Evolutionary conservation across 1,139 yeast species (phyloP), one percentile per base, ranked within the genome.

Genomic region (Lodderomyces oxycetoniae): DNA sequence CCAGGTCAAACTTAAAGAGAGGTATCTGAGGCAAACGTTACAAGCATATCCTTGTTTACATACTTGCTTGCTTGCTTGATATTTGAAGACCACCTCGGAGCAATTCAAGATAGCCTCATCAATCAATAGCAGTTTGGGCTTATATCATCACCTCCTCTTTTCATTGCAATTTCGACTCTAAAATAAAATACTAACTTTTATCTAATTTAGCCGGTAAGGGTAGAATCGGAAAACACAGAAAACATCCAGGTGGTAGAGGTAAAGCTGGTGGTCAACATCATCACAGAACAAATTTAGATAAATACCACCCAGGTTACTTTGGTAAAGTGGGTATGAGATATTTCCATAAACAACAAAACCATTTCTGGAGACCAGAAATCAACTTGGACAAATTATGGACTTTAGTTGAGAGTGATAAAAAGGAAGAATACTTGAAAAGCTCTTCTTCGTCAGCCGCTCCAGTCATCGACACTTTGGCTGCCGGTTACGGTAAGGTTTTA

Each of bases 201-300:
- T 30, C 10, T 19, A 7, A 10, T 43, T 50, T 59, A 82, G 97
- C 97, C 94, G 99, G 99, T 86, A 84, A 89, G 76, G 99, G 99
- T 85, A 93, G 99, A 81, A 75, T 93, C 75, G 99, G 99, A 76
- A 91, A 93, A 85, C 98, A 93, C 95, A 88, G 98, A 88, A 93
- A 93, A 95, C 91, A 84, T 65, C 97, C 98, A 60, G 98, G 98
- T 91, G 99, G 99, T 79, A 91, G 98, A 79, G 99, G 99, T 91
- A 91, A 78, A 93, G 99, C 99, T 71, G 99, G 99, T 89, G 99
- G 99, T 86, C 94, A 80, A 77, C 96, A 87, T 74, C 99, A 91
- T 77, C 98, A 93, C 96, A 88, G 97, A 86, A 88, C 91, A 71
- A 88, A 88, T 81, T 76, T 91, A 79, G 98, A 93, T 73, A 91